Conservation (phyloP, 192 early-diverging fungal genomes). For the Coemansia sp. region DNA sequence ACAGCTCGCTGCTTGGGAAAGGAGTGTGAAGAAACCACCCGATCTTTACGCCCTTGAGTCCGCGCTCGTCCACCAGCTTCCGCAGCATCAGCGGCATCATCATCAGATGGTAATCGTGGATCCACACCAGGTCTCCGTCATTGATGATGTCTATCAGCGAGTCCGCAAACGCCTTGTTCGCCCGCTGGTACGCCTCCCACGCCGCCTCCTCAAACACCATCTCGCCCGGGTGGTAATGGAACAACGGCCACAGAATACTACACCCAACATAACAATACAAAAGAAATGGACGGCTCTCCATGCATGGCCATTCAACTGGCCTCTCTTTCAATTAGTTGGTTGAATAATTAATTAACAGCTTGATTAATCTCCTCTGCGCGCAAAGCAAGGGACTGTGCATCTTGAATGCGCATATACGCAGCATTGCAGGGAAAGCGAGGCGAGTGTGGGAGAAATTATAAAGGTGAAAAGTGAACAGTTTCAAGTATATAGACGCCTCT, state of each 20-base stretch:
- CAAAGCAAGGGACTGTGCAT: background rate
- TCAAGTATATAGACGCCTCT: background rate
- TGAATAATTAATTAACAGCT: too few relatives aligned
- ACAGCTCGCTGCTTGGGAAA: slow-evolving; percentile 95
- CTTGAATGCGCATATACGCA: slow-evolving; percentile 3
- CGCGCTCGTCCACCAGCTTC: slow-evolving; percentile 56
- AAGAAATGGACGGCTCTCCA: background rate
- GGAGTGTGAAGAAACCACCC: slow-evolving; percentile 99
- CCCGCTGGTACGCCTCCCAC: slow-evolving; percentile 94
- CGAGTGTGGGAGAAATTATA: background rate
- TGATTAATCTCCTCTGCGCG: background rate
- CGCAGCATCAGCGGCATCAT: slow-evolving; percentile 86
- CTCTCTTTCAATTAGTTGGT: too few relatives aligned
- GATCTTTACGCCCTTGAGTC: slow-evolving; percentile 81
- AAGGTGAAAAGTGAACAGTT: background rate
- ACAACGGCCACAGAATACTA: slow-evolving; percentile 98
- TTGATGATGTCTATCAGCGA: slow-evolving; percentile 79
- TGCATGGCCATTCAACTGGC: too few relatives aligned
- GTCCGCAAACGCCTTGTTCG: slow-evolving; percentile 94
- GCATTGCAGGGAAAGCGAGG: background rate
- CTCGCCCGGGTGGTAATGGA: slow-evolving; percentile 99
- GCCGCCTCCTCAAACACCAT: slow-evolving; percentile 92
- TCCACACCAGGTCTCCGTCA: slow-evolving; percentile 89
- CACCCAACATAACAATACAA: background rate
- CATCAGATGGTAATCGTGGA: slow-evolving; percentile 99